Percentiles rank a stretch among this genome's conserved stretches.
Evolutionary conservation across 108 stramenopile species (phyloP).

Genomic region (Cyclotella cryptica): DNA sequence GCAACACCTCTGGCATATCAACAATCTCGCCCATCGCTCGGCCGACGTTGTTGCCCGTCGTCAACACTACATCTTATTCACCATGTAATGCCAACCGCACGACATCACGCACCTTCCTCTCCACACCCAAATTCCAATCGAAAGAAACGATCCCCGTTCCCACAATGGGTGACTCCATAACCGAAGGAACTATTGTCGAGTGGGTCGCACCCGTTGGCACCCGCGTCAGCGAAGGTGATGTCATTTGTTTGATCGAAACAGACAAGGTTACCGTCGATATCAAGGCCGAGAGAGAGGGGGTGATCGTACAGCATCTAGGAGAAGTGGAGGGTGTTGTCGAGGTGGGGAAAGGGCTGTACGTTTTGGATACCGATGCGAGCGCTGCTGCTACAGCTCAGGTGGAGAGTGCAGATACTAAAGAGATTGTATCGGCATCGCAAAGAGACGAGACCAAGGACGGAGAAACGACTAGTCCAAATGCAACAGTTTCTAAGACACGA

Average conservation of each 20-base stretch:
- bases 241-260: slow-evolving; percentile 89
- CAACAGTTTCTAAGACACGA: slow-evolving; percentile 27
- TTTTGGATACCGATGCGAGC: slow-evolving; percentile 79
- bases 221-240: slow-evolving; percentile 81
- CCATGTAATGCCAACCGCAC: neutral
- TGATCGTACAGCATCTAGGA: slow-evolving; percentile 78
- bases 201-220: slow-evolving; percentile 83
- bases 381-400: slow-evolving; percentile 35
- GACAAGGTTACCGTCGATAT: slow-evolving; percentile 95
- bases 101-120: slow-evolving; percentile 39
- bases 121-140: slow-evolving; percentile 48
- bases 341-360: slow-evolving; percentile 82
- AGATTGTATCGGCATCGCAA: slow-evolving; percentile 30
- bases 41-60: neutral
- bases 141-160: slow-evolving; percentile 79
- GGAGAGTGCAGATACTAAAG: neutral
- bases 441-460: slow-evolving; percentile 12
- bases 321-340: slow-evolving; percentile 83
- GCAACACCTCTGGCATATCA: too few relatives aligned
- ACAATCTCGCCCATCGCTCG: neutral
- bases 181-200: slow-evolving; percentile 89
- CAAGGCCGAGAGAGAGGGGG: slow-evolving; percentile 83
- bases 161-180: slow-evolving; percentile 77
- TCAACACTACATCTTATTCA: neutral
- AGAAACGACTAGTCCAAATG: slow-evolving; percentile 24